A percentile compares a stretch with the other conserved stretches of the same genome.
phyloP scores from a whole-genome alignment of 73 alveolate genomes.

The Tetrahymena thermophila region DNA sequence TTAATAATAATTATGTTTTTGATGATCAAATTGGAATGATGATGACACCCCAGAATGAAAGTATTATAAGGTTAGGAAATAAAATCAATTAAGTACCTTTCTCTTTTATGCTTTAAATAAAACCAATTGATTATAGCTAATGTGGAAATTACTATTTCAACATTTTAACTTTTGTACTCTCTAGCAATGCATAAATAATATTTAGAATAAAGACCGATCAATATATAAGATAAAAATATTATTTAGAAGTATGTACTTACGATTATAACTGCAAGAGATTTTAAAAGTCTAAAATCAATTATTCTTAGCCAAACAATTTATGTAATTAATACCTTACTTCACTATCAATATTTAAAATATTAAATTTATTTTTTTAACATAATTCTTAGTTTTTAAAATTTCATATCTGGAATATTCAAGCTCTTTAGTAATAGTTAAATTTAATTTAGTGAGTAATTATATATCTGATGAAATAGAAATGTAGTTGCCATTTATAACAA shows the following conservation, averaged over 20 bases:
- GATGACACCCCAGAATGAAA: background rate
- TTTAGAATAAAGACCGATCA: background rate
- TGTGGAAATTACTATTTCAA: background rate
- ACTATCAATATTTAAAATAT: no score
- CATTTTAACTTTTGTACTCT: background rate
- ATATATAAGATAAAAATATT: background rate
- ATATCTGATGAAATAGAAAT: background rate
- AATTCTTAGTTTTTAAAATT: background rate
- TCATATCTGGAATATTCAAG: background rate
- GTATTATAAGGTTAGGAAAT: no score
- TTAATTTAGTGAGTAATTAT: background rate
- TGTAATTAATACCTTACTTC: background rate
- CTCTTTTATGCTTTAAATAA: background rate
- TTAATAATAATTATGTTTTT: no score
- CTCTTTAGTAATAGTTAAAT: no score
- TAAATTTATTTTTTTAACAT: no score
- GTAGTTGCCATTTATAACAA: background rate
- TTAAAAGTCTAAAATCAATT: background rate
- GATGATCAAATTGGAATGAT: background rate
- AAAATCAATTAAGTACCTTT: background rate
- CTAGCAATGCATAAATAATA: background rate
- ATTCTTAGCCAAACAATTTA: background rate
- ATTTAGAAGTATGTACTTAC: background rate
- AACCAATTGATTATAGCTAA: background rate
- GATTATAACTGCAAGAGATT: background rate